Percentiles rank a stretch among this genome's conserved stretches.
Evolutionary conservation across 768 basidiomycete genomes (phyloP).

Genomic region (Pleurotus eryngii): DNA sequence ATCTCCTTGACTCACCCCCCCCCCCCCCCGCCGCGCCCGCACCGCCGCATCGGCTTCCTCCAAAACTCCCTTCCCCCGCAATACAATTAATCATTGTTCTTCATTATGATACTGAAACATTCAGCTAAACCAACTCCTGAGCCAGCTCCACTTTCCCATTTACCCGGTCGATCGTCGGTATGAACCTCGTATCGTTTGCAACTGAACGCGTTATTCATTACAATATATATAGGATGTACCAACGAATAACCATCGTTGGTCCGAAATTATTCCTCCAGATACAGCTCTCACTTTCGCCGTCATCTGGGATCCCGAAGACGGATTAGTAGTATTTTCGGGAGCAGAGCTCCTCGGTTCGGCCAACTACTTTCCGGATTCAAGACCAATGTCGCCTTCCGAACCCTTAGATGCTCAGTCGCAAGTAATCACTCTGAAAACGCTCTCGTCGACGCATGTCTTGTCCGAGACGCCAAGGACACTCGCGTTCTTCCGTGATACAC

Average conservation of each 20-base stretch:
- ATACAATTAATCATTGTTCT: not conserved
- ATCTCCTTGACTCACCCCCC: not conserved
- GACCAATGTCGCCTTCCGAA: slow-evolving; percentile 21
- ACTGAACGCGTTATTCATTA: no score
- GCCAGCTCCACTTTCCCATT: not conserved
- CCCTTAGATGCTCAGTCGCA: slow-evolving; percentile 23
- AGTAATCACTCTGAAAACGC: slow-evolving; percentile 18
- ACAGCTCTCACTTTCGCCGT: slow-evolving; percentile 57
- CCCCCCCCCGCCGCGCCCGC: not conserved
- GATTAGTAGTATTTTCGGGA: slow-evolving; percentile 55
- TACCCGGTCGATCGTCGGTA: not conserved
- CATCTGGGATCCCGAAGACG: slow-evolving; percentile 56
- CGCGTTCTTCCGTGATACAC: slow-evolving; percentile 24
- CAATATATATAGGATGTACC: no score
- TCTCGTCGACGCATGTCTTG: slow-evolving; percentile 14
- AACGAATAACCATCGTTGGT: slow-evolving; percentile 39
- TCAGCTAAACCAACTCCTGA: not conserved
- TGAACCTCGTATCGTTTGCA: not conserved
- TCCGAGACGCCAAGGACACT: slow-evolving; percentile 22
- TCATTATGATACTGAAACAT: not conserved
- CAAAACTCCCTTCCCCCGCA: not conserved
- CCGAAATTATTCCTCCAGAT: slow-evolving; percentile 53
- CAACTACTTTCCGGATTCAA: slow-evolving; percentile 6
- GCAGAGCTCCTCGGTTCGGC: slow-evolving; percentile 37
- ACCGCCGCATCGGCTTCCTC: not conserved